A percentile compares a stretch with the other conserved stretches of the same genome.
Evolutionary conservation across 768 basidiomycete species (phyloP).

Genomic region (Epithele typhae): DNA sequence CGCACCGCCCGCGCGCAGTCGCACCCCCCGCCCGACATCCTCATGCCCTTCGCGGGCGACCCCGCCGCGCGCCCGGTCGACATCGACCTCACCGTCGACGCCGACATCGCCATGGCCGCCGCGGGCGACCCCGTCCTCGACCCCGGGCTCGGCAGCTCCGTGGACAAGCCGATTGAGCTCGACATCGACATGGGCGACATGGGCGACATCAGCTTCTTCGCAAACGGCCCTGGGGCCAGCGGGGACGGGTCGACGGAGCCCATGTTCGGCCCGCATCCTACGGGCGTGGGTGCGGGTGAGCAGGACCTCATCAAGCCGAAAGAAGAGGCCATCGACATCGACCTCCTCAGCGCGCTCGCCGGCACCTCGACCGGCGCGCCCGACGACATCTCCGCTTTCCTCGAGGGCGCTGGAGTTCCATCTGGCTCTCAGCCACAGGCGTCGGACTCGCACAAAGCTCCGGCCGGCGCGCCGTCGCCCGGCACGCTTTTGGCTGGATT

Average conservation of each 20-base stretch:
- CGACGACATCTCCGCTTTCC: constrained; percentile 11
- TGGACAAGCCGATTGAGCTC: constrained; percentile 79
- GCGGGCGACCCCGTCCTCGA: constrained; percentile 22
- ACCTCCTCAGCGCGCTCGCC: constrained; percentile 6
- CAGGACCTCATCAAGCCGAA: constrained; percentile 11
- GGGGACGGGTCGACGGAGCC: constrained; percentile 12
- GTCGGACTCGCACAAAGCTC: constrained; percentile 1
- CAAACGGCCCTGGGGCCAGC: constrained; percentile 5
- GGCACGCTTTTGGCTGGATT: constrained; percentile 35
- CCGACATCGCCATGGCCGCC: constrained; percentile 16
- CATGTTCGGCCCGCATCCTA: constrained; percentile 3
- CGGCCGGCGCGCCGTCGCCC: constrained; percentile 11
- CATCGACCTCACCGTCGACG: constrained; percentile 56
- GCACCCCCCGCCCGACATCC: constrained; percentile 46
- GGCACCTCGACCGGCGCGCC: neutral
- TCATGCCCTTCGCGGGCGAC: constrained; percentile 49
- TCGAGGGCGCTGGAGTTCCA: neutral
- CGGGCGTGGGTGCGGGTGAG: neutral
- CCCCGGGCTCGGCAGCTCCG: constrained; percentile 50
- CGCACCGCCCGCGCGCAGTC: constrained; percentile 59
- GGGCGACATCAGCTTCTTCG: constrained; percentile 11
- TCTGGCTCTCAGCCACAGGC: neutral
- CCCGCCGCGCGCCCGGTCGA: constrained; percentile 33
- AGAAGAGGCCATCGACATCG: constrained; percentile 14
- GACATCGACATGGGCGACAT: constrained; percentile 58